Conservation (phyloP, 164 flowering plant species). For the Piper longum region DNA sequence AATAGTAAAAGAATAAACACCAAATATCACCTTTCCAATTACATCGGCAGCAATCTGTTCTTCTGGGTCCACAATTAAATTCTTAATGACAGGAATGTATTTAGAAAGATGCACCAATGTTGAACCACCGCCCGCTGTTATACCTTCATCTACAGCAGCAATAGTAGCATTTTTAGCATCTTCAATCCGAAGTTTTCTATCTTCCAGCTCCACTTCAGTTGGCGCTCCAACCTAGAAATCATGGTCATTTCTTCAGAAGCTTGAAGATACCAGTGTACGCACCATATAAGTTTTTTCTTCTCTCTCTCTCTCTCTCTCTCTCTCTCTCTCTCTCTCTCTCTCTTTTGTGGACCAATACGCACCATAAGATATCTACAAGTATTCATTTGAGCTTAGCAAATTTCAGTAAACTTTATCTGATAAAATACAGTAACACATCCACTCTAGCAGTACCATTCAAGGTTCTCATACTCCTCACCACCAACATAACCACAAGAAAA, state of each 20-base stretch:
- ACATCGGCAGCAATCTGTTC: constrained; percentile 81
- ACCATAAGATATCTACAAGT: too few relatives aligned
- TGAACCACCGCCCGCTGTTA: constrained; percentile 91
- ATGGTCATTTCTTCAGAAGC: constrained; percentile 10
- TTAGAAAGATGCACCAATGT: constrained; percentile 59
- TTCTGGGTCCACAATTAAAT: constrained; percentile 41
- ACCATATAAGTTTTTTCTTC: background rate
- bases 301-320: too few relatives aligned
- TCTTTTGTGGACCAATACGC: too few relatives aligned
- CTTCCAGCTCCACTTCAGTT: constrained; percentile 87
- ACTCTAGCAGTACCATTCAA: too few relatives aligned
- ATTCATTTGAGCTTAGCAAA: too few relatives aligned
- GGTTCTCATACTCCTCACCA: too few relatives aligned
- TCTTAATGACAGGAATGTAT: constrained; percentile 41
- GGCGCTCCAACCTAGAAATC: constrained; percentile 74
- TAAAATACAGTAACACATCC: too few relatives aligned
- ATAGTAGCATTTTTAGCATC: constrained; percentile 92
- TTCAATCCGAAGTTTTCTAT: constrained; percentile 72
- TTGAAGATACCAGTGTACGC: constrained; percentile 4
- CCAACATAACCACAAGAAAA: too few relatives aligned
- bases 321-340: too few relatives aligned
- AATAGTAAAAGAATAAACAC: background rate
- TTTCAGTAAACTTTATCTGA: too few relatives aligned
- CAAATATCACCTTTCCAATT: constrained; percentile 37
- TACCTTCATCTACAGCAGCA: constrained; percentile 91